Evolutionary conservation across 441 rosid species (phyloP).

Genomic region (Jatropha multifida): DNA sequence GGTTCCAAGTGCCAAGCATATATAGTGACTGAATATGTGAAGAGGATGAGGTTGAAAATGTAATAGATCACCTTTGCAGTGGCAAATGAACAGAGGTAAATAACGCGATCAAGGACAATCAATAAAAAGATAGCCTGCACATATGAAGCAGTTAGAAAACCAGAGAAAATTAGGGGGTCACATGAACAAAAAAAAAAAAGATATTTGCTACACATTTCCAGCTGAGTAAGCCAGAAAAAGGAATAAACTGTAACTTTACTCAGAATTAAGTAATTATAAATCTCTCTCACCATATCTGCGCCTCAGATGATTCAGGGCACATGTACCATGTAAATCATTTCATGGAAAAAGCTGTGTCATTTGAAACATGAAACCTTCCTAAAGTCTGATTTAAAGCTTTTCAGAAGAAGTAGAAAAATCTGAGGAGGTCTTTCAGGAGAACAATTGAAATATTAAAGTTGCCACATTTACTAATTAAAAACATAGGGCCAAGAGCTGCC

Average conservation of each 20-base stretch:
- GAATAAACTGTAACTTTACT: neutral
- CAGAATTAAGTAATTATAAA: neutral
- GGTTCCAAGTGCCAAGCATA: conserved; percentile 81
- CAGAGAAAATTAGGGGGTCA: neutral
- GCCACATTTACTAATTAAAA: neutral
- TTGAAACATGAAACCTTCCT: neutral
- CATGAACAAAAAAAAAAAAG: neutral
- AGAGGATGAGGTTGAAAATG: conserved; percentile 79
- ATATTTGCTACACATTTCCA: neutral
- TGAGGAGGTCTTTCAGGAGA: neutral
- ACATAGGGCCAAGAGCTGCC: neutral
- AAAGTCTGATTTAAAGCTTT: neutral
- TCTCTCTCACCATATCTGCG: neutral
- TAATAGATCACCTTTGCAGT: conserved; percentile 89
- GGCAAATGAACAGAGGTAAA: conserved; percentile 94
- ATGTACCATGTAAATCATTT: neutral
- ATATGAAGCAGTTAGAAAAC: conserved; percentile 26
- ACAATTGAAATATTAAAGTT: neutral
- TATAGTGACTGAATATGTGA: conserved; percentile 76
- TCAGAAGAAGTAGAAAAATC: neutral
- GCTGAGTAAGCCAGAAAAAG: neutral
- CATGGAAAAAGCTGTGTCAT: too few relatives aligned
- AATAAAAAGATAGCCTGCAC: conserved; percentile 91
- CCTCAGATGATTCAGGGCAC: neutral
- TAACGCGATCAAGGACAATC: conserved; percentile 93